Evolutionary conservation across 768 basidiomycete species (phyloP), one percentile per base, ranked within the genome.

Genomic region (Leccinum subtestaceum): DNA sequence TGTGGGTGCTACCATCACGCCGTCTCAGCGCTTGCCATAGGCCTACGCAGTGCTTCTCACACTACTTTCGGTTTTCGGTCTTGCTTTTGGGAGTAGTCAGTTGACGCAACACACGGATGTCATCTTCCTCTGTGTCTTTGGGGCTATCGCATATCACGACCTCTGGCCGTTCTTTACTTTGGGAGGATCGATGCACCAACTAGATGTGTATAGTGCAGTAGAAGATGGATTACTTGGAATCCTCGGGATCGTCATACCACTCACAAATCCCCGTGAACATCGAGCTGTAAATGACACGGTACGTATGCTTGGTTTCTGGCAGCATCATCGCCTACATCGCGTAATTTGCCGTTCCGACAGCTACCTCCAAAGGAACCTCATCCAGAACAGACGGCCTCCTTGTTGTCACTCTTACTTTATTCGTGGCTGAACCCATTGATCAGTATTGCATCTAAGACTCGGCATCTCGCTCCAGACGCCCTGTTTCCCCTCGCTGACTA

Each of bases 401-500:
- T 63, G 62, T 53, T 76, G 11, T 76, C 69, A 5, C 57, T 65
- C 38, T 43, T 81, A 19, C 67, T 77, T 5, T 87, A 78, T 65
- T 72, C 76, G 17, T 89, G 79, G 72, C 72, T 88, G 60, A 81
- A 88, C 61, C 74, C 76, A 4, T 67, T 81, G 40, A 73, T 86
- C 25, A 73, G 74, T 47, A 58, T 70, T 3, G 82, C 78, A 1
- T 75, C 76, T 60, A 68, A 73, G 15, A 65, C 77, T 19, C 62
- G 74, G 5, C 81, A 81, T 64, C 66, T 85, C 2, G 65, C 78
- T 1, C 68, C 72, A 40, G 77, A 78, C 0, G 63, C 73, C 47
- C 60, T 81, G 1, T 83, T 82, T n/a, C 75, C 77, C 2, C 65
- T 85, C 21, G 78, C 83, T 1, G 84, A 85, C 61, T 78, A 78